Evolutionary conservation across 306 rosid genomes (phyloP).

Genomic region (Dicorynia guianensis): DNA sequence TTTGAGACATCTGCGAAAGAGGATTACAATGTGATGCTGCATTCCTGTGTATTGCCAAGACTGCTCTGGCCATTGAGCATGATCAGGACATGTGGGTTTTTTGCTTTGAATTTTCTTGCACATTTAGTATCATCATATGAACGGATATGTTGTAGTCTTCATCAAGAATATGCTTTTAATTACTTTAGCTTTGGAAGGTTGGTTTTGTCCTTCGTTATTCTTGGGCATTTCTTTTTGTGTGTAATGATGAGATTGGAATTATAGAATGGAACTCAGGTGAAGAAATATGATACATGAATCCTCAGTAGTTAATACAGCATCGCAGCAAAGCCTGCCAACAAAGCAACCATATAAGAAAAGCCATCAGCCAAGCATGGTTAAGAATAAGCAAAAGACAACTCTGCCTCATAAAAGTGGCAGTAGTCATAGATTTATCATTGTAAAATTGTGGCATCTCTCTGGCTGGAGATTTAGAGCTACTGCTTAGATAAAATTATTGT

Average conservation of each 20-base stretch:
- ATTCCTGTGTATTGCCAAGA: slow-evolving; percentile 82
- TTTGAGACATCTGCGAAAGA: slow-evolving; percentile 94
- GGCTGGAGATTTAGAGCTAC: neutral
- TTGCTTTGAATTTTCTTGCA: slow-evolving; percentile 12
- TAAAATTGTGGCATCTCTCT: neutral
- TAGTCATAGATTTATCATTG: neutral
- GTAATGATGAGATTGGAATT: neutral
- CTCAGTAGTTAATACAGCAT: neutral
- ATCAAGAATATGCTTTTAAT: slow-evolving; percentile 1
- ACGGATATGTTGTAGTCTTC: neutral
- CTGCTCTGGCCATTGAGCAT: slow-evolving; percentile 78
- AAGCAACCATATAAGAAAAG: neutral
- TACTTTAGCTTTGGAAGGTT: neutral
- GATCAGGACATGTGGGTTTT: slow-evolving; percentile 88
- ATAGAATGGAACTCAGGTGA: slow-evolving; percentile 9
- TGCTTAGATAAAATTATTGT: no score
- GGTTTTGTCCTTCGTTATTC: neutral
- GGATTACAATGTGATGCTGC: slow-evolving; percentile 88
- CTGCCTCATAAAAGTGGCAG: neutral
- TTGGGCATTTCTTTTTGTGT: neutral
- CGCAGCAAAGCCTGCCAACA: neutral
- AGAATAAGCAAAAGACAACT: neutral
- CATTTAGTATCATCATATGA: slow-evolving; percentile 20
- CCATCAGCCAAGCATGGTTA: neutral
- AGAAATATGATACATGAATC: slow-evolving; percentile 8